Evolutionary conservation across 148 eudicot species (phyloP).

Genomic region (Silene latifolia): DNA sequence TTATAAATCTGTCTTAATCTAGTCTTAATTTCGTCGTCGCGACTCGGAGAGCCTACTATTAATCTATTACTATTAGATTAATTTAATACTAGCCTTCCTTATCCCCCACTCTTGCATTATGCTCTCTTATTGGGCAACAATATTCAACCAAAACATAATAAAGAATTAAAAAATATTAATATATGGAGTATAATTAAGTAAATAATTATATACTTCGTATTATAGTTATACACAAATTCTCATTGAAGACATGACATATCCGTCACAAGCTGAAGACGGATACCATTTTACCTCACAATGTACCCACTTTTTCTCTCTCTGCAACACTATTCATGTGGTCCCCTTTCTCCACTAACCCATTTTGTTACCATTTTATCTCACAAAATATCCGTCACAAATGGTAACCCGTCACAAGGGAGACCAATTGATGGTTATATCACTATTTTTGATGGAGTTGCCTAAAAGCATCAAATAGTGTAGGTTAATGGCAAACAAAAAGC

Average conservation of each 20-base stretch:
- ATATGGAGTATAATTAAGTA: background rate
- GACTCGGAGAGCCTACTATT: background rate
- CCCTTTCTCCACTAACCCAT: too few species aligned
- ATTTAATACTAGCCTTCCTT: background rate
- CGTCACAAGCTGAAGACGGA: too few species aligned
- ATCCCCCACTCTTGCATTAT: conserved; percentile 10
- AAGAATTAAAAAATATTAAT: background rate
- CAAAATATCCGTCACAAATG: too few species aligned
- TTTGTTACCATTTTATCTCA: too few species aligned
- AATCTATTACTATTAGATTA: background rate
- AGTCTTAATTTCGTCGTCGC: background rate
- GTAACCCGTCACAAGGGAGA: too few species aligned
- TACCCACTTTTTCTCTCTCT: too few species aligned
- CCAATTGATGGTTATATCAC: too few species aligned
- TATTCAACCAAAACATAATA: background rate
- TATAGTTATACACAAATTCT: too few species aligned
- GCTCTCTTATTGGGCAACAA: conserved; percentile 29
- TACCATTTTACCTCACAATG: too few species aligned
- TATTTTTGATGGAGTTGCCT: background rate
- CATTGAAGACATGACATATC: too few species aligned
- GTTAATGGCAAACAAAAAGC: conserved; percentile 40
- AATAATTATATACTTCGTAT: too few species aligned
- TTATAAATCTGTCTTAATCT: conserved; percentile 6
- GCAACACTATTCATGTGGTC: too few species aligned
- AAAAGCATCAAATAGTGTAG: conserved; percentile 28